Percentiles rank a stretch among this genome's conserved stretches.
These are phyloP conservation scores for Castanea sativa DNA, from an alignment of 306 rosid genomes.

Conservation along the genomic window DNA sequence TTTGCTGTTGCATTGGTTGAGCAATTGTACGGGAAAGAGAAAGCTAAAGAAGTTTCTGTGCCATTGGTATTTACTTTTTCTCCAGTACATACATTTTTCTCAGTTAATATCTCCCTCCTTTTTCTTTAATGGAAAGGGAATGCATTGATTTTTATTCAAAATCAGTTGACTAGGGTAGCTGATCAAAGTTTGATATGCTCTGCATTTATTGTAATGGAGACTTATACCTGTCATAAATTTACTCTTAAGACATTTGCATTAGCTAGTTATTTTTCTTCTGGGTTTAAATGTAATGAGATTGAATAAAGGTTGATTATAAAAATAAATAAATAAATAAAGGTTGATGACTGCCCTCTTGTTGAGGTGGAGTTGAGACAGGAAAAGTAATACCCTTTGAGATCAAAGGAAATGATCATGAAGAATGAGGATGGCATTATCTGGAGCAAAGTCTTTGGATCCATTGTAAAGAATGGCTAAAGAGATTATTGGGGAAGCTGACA, in stretches of 20 bases:
- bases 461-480: background rate
- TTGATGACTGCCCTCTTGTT: background rate
- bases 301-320: background rate
- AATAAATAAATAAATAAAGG: background rate
- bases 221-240: background rate
- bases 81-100: background rate
- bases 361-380: background rate
- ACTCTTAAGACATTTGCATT: background rate
- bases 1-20: slow-evolving; percentile 68
- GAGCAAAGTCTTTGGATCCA: background rate
- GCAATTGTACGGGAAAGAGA: slow-evolving; percentile 81
- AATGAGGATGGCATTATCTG: background rate
- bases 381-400: background rate
- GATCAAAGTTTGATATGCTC: background rate
- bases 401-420: background rate
- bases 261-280: background rate
- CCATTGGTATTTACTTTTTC: slow-evolving; percentile 61
- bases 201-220: background rate
- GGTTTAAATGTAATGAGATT: background rate
- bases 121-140: background rate
- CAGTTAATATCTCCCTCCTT: slow-evolving; percentile 10
- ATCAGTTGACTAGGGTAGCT: background rate
- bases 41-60: slow-evolving; percentile 78
- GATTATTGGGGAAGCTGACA: background rate
- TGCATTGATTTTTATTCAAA: background rate